A percentile compares a stretch with the other conserved stretches of the same genome.
Conservation (phyloP, 2,329 filamentous ascomycete species). For the Lasiodiplodia citricola region DNA sequence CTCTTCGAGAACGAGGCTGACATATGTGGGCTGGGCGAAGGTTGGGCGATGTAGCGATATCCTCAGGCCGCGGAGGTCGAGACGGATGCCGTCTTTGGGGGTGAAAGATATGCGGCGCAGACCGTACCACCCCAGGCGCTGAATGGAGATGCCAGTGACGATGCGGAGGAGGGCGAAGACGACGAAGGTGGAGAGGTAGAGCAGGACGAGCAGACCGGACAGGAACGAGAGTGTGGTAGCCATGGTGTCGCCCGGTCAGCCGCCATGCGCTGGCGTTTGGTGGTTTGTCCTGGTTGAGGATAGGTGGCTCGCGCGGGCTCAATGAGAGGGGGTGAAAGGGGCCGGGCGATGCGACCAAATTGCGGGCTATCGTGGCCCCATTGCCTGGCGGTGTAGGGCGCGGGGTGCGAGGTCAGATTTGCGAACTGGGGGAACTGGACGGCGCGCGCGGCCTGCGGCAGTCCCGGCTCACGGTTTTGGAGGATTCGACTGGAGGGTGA, state of each 20-base stretch:
- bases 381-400: constrained; percentile 5
- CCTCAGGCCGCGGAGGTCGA: constrained; percentile 88
- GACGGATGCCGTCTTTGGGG: constrained; percentile 82
- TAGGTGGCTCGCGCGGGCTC: constrained; percentile 25
- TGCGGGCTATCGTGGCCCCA: constrained; percentile 26
- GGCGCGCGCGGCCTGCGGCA: constrained; percentile 17
- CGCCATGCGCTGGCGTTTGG: constrained; percentile 28
- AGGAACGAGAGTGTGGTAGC: constrained; percentile 69
- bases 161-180: constrained; percentile 92
- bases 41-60: constrained; percentile 90
- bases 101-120: constrained; percentile 89
- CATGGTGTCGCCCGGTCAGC: constrained; percentile 43
- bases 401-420: background rate
- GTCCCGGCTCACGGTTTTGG: constrained; percentile 9
- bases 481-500: constrained; percentile 1
- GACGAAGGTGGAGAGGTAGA: constrained; percentile 91
- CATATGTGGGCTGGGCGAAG: constrained; percentile 95
- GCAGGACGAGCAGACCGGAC: constrained; percentile 80
- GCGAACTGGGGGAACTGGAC: background rate
- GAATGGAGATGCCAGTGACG: constrained; percentile 91
- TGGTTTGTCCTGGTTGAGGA: constrained; percentile 4
- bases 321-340: constrained; percentile 25
- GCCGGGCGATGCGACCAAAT: constrained; percentile 25
- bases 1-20: constrained; percentile 87
- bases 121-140: constrained; percentile 91